Percentiles rank a stretch among this genome's conserved stretches.
phyloP scores from a whole-genome alignment of 306 rosid species.

The Begonia masoniana region DNA sequence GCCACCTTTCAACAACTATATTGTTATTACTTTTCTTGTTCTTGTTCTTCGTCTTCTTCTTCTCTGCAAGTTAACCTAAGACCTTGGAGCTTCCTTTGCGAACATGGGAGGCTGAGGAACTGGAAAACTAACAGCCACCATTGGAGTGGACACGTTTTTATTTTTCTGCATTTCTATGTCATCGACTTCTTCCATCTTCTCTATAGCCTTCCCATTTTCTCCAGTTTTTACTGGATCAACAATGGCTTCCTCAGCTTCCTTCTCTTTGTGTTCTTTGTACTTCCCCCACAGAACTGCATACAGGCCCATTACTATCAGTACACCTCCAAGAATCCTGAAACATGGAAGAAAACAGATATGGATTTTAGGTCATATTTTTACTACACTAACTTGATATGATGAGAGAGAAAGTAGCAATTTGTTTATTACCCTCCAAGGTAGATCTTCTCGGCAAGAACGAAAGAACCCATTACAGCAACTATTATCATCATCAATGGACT shows the following conservation, averaged over 20 bases:
- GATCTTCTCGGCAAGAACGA: slow-evolving; percentile 69
- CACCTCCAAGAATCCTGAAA: slow-evolving; percentile 54
- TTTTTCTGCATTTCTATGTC: slow-evolving; percentile 34
- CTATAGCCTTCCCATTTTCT: slow-evolving; percentile 21
- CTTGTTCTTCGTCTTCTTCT: background rate
- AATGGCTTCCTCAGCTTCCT: slow-evolving; percentile 19
- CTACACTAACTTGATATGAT: background rate
- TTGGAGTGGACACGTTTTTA: slow-evolving; percentile 12
- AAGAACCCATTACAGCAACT: slow-evolving; percentile 71
- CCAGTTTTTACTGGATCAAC: slow-evolving; percentile 18
- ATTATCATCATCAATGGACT: slow-evolving; percentile 95
- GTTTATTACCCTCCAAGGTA: slow-evolving; percentile 65
- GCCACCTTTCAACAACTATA: background rate
- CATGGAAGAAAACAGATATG: background rate
- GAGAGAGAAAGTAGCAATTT: background rate
- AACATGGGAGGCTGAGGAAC: slow-evolving; percentile 11
- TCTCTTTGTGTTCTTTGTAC: slow-evolving; percentile 58
- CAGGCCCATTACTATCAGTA: slow-evolving; percentile 63
- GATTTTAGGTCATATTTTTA: background rate
- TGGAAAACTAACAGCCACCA: slow-evolving; percentile 13
- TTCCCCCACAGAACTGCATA: slow-evolving; percentile 88
- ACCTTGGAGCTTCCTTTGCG: slow-evolving; percentile 19
- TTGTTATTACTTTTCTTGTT: background rate
- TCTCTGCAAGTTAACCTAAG: slow-evolving; percentile 1
- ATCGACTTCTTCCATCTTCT: slow-evolving; percentile 28